Conservation (phyloP, 139 green algal species). For the Eudorina sp. region DNA sequence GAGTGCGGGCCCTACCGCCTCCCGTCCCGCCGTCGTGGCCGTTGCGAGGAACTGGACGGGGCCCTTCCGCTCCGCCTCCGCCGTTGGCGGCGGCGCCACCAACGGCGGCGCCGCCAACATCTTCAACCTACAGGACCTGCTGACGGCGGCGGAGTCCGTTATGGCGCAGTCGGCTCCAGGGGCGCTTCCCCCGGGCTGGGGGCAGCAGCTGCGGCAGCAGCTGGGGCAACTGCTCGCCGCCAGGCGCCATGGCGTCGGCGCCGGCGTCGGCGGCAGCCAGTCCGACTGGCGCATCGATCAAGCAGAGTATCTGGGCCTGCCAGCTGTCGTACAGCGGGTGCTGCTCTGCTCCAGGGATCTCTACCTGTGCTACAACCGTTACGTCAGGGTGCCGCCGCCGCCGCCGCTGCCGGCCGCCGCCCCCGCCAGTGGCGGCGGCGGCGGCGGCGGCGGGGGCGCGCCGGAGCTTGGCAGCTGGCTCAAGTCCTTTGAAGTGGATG, state of each 20-base stretch:
- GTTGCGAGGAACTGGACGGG: not conserved
- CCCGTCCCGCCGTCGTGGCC: too few relatives aligned
- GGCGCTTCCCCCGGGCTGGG: not conserved
- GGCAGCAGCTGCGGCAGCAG: not conserved
- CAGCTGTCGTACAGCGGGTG: not conserved
- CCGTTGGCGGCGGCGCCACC: not conserved
- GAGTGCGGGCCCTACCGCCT: not conserved
- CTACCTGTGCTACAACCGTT: slow-evolving; percentile 30
- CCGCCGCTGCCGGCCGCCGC: not conserved
- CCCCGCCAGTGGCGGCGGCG: not conserved
- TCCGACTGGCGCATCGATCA: not conserved
- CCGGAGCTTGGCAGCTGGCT: not conserved
- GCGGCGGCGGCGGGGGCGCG: not conserved
- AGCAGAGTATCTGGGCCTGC: not conserved
- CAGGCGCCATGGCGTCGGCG: not conserved
- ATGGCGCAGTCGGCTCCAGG: not conserved
- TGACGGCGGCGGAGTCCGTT: not conserved
- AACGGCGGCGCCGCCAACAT: not conserved
- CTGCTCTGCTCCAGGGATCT: slow-evolving; percentile 22
- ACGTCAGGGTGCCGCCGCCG: not conserved
- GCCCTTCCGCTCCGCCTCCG: not conserved
- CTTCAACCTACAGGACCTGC: not conserved
- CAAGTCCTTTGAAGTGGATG: not conserved
- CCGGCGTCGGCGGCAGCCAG: not conserved
- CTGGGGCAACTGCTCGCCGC: not conserved